These are phyloP conservation scores for Hymenoscyphus occultus DNA, from an alignment of 2,329 filamentous ascomycete genomes.

Conservation along the genomic window DNA sequence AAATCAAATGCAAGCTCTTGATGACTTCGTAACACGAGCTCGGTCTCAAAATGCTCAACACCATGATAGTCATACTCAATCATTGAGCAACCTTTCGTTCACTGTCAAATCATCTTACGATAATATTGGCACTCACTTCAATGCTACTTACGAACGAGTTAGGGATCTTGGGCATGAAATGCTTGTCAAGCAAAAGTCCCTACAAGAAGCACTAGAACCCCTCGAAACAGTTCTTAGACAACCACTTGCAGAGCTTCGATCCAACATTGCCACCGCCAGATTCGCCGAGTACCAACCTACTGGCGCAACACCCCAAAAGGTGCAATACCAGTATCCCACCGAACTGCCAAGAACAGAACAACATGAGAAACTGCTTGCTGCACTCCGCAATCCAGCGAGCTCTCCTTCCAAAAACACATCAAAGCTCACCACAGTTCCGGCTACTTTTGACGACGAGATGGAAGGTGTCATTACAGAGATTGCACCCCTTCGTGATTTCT, in stretches of 20 bases:
- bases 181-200: slow-evolving; percentile 53
- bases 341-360: slow-evolving; percentile 72
- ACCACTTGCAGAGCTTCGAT: slow-evolving; percentile 68
- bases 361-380: slow-evolving; percentile 55
- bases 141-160: slow-evolving; percentile 64
- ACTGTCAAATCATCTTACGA: slow-evolving; percentile 72
- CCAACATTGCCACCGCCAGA: slow-evolving; percentile 59
- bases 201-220: slow-evolving; percentile 60
- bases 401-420: slow-evolving; percentile 30
- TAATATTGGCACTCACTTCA: slow-evolving; percentile 68
- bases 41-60: slow-evolving; percentile 76
- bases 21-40: slow-evolving; percentile 84
- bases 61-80: slow-evolving; percentile 65
- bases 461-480: slow-evolving; percentile 11
- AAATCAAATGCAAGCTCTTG: slow-evolving; percentile 82
- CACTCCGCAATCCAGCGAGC: slow-evolving; percentile 39
- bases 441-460: slow-evolving; percentile 36
- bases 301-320: slow-evolving; percentile 80
- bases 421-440: slow-evolving; percentile 35
- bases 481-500: slow-evolving; percentile 19
- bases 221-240: slow-evolving; percentile 61
- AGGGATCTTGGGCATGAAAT: slow-evolving; percentile 68
- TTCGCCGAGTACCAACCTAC: slow-evolving; percentile 82
- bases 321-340: slow-evolving; percentile 76
- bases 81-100: slow-evolving; percentile 61